These are phyloP conservation scores for Waltergamsia citrina DNA, from an alignment of 2,329 filamentous ascomycete genomes.

Conservation along the genomic window DNA sequence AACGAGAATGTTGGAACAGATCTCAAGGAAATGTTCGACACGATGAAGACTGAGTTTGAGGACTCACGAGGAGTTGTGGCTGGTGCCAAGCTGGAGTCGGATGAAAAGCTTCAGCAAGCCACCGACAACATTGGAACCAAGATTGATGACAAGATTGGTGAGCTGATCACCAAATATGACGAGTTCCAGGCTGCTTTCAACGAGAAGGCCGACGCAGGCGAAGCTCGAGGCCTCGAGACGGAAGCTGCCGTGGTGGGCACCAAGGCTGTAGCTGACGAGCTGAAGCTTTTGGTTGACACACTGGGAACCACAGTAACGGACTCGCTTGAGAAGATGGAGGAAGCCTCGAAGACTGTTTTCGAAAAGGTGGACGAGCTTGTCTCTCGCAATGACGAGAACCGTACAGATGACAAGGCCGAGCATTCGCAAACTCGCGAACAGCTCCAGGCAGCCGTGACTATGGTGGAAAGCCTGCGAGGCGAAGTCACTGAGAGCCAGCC, in stretches of 20 bases:
- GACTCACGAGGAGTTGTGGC: constrained; percentile 73
- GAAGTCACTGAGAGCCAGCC: constrained; percentile 79
- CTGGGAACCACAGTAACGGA: constrained; percentile 74
- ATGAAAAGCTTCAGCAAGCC: constrained; percentile 62
- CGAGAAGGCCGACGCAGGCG: constrained; percentile 61
- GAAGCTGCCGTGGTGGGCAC: constrained; percentile 66
- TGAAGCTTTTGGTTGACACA: constrained; percentile 77
- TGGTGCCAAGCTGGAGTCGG: constrained; percentile 71
- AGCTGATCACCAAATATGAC: constrained; percentile 80
- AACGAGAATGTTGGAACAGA: constrained; percentile 51
- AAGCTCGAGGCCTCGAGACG: constrained; percentile 63
- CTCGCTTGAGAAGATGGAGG: constrained; percentile 75
- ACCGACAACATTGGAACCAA: constrained; percentile 44
- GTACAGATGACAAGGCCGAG: constrained; percentile 64
- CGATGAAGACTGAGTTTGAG: constrained; percentile 80
- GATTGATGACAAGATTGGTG: constrained; percentile 58
- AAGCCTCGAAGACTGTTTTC: constrained; percentile 82
- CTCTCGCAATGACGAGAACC: constrained; percentile 64
- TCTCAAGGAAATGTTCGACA: constrained; percentile 62
- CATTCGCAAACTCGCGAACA: constrained; percentile 78
- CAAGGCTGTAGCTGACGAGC: constrained; percentile 75
- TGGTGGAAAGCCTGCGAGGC: constrained; percentile 67
- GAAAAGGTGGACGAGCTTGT: constrained; percentile 72
- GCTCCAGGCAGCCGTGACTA: constrained; percentile 62
- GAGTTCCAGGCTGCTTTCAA: constrained; percentile 69